Conservation (phyloP, 2,329 filamentous ascomycete species). For the Diplodia seriata region DNA sequence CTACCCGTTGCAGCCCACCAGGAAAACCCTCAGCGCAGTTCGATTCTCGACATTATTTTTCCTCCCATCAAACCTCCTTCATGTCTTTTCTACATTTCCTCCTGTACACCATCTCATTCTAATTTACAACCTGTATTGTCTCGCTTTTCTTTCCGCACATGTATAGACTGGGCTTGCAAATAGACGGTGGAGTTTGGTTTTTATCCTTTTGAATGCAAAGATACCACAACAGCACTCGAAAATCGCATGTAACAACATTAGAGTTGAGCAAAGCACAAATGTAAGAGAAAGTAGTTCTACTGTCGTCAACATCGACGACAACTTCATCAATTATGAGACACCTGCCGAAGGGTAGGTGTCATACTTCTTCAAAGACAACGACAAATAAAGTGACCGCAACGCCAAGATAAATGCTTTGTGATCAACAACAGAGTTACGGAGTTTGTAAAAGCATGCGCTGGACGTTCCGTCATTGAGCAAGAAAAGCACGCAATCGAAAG, state of each 20-base stretch:
- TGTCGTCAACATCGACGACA: neutral
- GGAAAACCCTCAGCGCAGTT: neutral
- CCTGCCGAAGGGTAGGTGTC: neutral
- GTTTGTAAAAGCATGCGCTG: neutral
- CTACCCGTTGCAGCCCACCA: neutral
- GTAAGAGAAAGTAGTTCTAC: neutral
- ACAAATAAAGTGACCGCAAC: neutral
- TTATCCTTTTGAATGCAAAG: slow-evolving; percentile 6
- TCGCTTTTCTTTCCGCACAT: neutral
- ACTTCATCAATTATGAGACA: neutral
- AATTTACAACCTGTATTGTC: neutral
- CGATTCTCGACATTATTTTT: neutral
- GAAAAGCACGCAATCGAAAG: slow-evolving; percentile 16
- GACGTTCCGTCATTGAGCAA: neutral
- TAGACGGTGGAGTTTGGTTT: neutral
- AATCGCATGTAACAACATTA: slow-evolving; percentile 18
- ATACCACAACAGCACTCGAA: slow-evolving; percentile 18
- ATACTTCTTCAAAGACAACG: neutral
- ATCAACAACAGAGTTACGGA: neutral
- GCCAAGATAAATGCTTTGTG: neutral
- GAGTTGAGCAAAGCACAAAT: neutral
- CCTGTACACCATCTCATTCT: neutral
- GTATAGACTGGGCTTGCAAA: neutral
- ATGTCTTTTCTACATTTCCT: neutral
- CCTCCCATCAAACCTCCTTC: neutral